phyloP scores from a whole-genome alignment of 768 basidiomycete species.

The Tricholoma flavovirens region DNA sequence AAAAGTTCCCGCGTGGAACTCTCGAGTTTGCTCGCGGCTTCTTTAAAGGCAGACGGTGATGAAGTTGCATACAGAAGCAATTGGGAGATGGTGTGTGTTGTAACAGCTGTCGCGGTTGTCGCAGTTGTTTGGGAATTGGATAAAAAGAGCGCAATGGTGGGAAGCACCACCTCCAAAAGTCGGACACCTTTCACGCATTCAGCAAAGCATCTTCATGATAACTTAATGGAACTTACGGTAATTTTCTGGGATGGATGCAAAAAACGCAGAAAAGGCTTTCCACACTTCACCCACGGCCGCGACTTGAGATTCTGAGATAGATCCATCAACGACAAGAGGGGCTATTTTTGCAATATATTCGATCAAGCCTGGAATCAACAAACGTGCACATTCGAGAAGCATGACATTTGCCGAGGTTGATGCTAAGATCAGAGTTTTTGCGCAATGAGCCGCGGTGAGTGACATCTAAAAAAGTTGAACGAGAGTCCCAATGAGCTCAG shows the following conservation, averaged over 20 bases:
- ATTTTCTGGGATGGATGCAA: slow-evolving; percentile 48
- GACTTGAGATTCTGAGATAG: slow-evolving; percentile 48
- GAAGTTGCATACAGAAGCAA: slow-evolving; percentile 67
- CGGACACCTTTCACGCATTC: slow-evolving; percentile 47
- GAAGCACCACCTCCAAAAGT: slow-evolving; percentile 66
- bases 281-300: slow-evolving; percentile 73
- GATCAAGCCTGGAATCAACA: slow-evolving; percentile 78
- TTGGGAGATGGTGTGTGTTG: slow-evolving; percentile 56
- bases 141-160: slow-evolving; percentile 68
- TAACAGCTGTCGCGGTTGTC: slow-evolving; percentile 37
- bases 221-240: slow-evolving; percentile 45
- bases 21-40: slow-evolving; percentile 68
- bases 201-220: neutral
- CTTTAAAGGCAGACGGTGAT: slow-evolving; percentile 76
- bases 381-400: slow-evolving; percentile 64
- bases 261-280: slow-evolving; percentile 70
- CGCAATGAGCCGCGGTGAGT: slow-evolving; percentile 85
- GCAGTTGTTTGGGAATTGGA: slow-evolving; percentile 40
- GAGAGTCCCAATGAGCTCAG: neutral
- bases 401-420: slow-evolving; percentile 59
- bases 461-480: slow-evolving; percentile 46
- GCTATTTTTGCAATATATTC: slow-evolving; percentile 71
- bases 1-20: slow-evolving; percentile 50
- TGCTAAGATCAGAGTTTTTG: slow-evolving; percentile 75
- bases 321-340: slow-evolving; percentile 51